Evolutionary conservation across 2,329 filamentous ascomycete genomes (phyloP).

Genomic region (Alternaria consortialis): DNA sequence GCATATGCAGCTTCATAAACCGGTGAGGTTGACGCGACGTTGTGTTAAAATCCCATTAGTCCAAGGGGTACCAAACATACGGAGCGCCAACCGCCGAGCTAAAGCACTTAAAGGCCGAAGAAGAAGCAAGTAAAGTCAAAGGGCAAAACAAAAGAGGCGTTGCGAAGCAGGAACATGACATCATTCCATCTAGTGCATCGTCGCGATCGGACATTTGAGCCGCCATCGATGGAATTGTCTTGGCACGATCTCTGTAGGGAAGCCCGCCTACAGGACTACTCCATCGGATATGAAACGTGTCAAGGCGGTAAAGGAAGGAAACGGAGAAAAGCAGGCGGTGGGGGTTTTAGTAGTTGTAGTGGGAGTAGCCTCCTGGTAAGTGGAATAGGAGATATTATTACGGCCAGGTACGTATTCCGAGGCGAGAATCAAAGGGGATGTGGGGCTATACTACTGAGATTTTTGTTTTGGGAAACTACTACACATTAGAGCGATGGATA

Average conservation of each 20-base stretch:
- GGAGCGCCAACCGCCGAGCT: neutral
- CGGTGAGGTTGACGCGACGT: neutral
- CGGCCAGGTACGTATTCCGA: neutral
- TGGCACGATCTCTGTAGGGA: neutral
- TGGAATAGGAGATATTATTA: slow-evolving; percentile 1
- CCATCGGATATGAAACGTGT: neutral
- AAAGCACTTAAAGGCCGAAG: neutral
- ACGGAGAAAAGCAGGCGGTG: neutral
- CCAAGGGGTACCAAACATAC: neutral
- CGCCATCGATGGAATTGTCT: neutral
- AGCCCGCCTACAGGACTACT: neutral
- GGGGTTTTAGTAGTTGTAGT: neutral
- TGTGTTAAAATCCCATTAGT: neutral
- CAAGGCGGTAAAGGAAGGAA: neutral
- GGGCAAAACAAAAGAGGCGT: neutral
- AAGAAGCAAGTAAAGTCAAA: neutral
- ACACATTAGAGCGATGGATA: slow-evolving; percentile 6
- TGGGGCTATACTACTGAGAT: slow-evolving; percentile 2
- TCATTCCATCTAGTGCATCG: slow-evolving; percentile 1
- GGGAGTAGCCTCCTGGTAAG: neutral
- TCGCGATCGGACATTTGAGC: neutral
- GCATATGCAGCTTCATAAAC: neutral
- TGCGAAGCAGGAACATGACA: slow-evolving; percentile 4
- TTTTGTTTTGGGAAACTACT: neutral
- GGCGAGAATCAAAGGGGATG: neutral